Base-by-base conservation (phyloP, 306 rosid species). In the Cajanus cajan region DNA sequence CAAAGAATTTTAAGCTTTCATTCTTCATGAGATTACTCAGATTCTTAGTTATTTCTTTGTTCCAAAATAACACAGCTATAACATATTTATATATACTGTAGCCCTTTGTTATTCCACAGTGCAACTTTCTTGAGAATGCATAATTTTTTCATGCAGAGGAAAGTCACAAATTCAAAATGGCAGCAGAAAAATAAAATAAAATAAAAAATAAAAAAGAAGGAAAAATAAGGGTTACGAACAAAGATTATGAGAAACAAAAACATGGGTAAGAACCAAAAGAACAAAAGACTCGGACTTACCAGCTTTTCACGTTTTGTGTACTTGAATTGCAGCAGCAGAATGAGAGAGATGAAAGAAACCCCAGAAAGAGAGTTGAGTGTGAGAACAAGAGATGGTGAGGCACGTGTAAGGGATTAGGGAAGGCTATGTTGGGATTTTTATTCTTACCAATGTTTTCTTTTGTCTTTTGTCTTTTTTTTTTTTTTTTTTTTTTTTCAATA, bases 361-460 rank as follows among this genome's bases (percentile, higher is more conserved):
- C 74, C 87, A 79, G 39, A 15, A n/a, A 62, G n/a, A 40, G 61
- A 73, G 36, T 21, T 33, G 25, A 66, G 61, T 57, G 78, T 37
- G 71, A 73, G 83, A 79, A 68, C 74, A 31, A 83, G 64, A 52
- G 70, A 58, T 64, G 80, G 76, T 45, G 58, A 72, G 72, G 83
- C 86, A 83, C 83, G 86, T 71, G 86, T 78, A 71, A 74, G 84
- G 82, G 81, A 84, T 84, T 79, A 61, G 87, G 75, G 78, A 63
- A 61, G 64, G 43, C 9, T 21, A 72, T 7, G 21, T 65, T 43
- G 36, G 13, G 48, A 16, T 57, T 73, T 66, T 19, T 14, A 0
- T 55, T 28, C 21, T 72, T 66, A 43, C 25, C n/a, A 16, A n/a
- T n/a, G n/a, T 39, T 51, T 28, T 57, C 41, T 8, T 47, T 0